phyloP scores from a whole-genome alignment of 208 protist species.

The Trypanosoma vivax region DNA sequence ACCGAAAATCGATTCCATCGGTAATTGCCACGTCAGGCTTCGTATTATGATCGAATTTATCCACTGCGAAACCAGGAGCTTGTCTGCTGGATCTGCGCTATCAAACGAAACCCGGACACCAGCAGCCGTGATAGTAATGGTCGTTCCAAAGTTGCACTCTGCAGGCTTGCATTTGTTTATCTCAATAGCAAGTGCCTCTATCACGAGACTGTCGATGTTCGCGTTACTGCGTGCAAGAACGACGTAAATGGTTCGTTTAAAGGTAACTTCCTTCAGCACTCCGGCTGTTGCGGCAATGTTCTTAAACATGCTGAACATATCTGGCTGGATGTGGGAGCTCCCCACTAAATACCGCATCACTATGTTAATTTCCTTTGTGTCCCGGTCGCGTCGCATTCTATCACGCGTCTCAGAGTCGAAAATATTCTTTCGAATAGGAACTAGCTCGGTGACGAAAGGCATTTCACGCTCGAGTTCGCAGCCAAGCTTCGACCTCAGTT shows the following conservation, averaged over 20 bases:
- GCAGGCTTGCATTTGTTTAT: constrained; percentile 68
- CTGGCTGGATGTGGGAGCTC: constrained; percentile 72
- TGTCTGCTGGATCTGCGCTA: constrained; percentile 32
- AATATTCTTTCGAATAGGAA: constrained; percentile 69
- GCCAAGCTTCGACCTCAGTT: constrained; percentile 39
- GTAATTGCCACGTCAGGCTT: constrained; percentile 73
- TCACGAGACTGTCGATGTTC: constrained; percentile 59
- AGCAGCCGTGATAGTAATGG: constrained; percentile 20
- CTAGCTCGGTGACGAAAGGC: constrained; percentile 71
- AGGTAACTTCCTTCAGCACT: constrained; percentile 55
- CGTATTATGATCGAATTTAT: constrained; percentile 61
- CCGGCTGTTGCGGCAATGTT: constrained; percentile 38
- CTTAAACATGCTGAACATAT: constrained; percentile 86
- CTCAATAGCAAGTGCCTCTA: constrained; percentile 29
- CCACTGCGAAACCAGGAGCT: constrained; percentile 59
- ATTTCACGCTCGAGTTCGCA: constrained; percentile 77
- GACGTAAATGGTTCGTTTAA: constrained; percentile 70
- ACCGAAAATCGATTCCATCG: constrained; percentile 34
- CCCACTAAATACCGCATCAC: constrained; percentile 58
- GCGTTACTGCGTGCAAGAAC: constrained; percentile 59
- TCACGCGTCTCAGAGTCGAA: constrained; percentile 46
- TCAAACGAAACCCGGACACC: constrained; percentile 56
- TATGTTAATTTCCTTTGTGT: constrained; percentile 62
- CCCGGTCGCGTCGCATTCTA: constrained; percentile 58
- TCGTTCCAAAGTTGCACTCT: constrained; percentile 35